Evolutionary conservation across 352 stramenopile genomes (phyloP), one percentile per base, ranked within the genome.

Genomic region (Pythium monospermum): DNA sequence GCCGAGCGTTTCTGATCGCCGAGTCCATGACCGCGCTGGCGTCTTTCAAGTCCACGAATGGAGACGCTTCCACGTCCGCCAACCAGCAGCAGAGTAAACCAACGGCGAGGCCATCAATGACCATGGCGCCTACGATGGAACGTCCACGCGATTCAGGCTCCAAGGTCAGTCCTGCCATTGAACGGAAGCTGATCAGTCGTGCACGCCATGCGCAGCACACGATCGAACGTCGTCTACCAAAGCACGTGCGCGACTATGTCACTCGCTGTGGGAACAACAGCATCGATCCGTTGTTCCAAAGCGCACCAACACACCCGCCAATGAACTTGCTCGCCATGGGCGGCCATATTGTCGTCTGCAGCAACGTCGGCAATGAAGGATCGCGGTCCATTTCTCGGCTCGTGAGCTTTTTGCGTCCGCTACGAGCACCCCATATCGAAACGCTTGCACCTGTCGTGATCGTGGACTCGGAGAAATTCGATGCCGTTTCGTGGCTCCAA

Each of bases 321-420:
- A 50, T 47, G 3, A 23, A 62, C 1, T 51, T 91, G 16, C 40
- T 91, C 2, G 44, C 63, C 13, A 25, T 55, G 13, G 83, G 83
- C 18, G 74, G 76, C 0, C 83, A 94, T 33, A 87, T 91, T 53
- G 74, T 94, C 19, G 78, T 94, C 4, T 94, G 83, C 59, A 91
- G 83, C 49, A 90, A 87, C 38, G 68, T 79, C 41, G 74, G 68
- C 4, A 80, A 70, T 32, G 80, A 88, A 50, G 80, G 75, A 2
- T 62, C 82, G 25, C 69, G 75, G 5, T 87, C 77, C 1, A 65
- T 91, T 1, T 71, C 76, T 5, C 67, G 78, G 15, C 45, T 94
- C 5, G 73, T 90, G 19, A 87, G 86, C 32, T 94, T 94, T 40
- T 53, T 94, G 7, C 70, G 74, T 6, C 83, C 83, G 6, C 55